Conservation (phyloP, 129 eudicot species). For the Gnaphalium uliginosum region DNA sequence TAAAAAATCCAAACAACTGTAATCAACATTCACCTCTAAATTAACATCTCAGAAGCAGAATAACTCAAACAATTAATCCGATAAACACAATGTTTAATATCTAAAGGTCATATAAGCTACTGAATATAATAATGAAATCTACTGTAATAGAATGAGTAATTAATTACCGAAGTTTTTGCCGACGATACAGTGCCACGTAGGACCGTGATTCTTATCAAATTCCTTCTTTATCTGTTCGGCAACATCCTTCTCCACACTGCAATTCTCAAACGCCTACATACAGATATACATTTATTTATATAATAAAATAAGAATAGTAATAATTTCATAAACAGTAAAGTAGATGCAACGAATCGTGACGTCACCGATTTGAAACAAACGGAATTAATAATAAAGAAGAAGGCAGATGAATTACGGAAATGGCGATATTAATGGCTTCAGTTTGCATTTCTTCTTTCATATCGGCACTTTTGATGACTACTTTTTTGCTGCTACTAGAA, state of each 20-base stretch:
- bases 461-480: conserved; percentile 86
- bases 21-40: background rate
- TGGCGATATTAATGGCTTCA: conserved; percentile 88
- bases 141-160: background rate
- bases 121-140: background rate
- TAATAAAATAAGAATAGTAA: background rate
- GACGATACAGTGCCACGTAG: conserved; percentile 99
- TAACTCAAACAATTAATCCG: conserved; percentile 17
- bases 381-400: background rate
- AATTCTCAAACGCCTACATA: conserved; percentile 90
- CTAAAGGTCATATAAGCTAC: background rate
- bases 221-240: conserved; percentile 94
- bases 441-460: conserved; percentile 85
- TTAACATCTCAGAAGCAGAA: background rate
- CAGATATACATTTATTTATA: background rate
- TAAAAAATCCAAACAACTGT: background rate
- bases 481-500: conserved; percentile 48
- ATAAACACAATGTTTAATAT: background rate
- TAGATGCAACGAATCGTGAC: conserved; percentile 5
- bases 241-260: conserved; percentile 92
- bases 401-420: conserved; percentile 45
- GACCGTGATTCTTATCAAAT: conserved; percentile 90
- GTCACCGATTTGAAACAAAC: background rate
- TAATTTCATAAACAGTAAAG: conserved; percentile 4
- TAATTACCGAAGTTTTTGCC: conserved; percentile 91